Conservation (phyloP, 148 eudicot species). For the Silene latifolia region DNA sequence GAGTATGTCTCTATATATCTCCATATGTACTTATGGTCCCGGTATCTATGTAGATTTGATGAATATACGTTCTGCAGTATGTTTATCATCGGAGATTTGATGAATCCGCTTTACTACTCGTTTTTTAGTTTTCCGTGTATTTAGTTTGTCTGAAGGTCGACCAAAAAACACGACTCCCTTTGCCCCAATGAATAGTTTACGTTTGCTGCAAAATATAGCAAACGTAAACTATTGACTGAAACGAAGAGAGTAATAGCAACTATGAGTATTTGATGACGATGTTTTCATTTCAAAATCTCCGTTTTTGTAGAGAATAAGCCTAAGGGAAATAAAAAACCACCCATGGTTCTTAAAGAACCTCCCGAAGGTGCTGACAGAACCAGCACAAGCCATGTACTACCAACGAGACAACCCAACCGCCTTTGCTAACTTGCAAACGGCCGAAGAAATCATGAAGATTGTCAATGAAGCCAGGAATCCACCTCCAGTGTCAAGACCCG, state of each 20-base stretch:
- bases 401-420: slow-evolving; percentile 39
- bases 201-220: too few relatives aligned
- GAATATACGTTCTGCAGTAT: too few relatives aligned
- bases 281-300: background rate
- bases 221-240: too few relatives aligned
- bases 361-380: slow-evolving; percentile 43
- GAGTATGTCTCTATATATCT: slow-evolving; percentile 42
- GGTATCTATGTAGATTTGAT: too few relatives aligned
- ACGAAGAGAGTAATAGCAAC: too few relatives aligned
- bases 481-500: slow-evolving; percentile 34
- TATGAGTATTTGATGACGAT: background rate
- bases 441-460: slow-evolving; percentile 49
- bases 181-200: too few relatives aligned
- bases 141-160: too few relatives aligned
- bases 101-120: too few relatives aligned
- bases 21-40: too few relatives aligned
- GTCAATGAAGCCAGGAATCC: slow-evolving; percentile 41
- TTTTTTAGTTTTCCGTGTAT: too few relatives aligned
- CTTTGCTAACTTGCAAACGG: slow-evolving; percentile 41
- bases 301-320: slow-evolving; percentile 41
- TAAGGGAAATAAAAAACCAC: slow-evolving; percentile 48
- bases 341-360: slow-evolving; percentile 59
- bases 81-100: too few relatives aligned
- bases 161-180: too few relatives aligned
- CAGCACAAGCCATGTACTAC: slow-evolving; percentile 41